Evolutionary conservation across 2,329 filamentous ascomycete genomes (phyloP).

Genomic region (Penicillium concentricum): DNA sequence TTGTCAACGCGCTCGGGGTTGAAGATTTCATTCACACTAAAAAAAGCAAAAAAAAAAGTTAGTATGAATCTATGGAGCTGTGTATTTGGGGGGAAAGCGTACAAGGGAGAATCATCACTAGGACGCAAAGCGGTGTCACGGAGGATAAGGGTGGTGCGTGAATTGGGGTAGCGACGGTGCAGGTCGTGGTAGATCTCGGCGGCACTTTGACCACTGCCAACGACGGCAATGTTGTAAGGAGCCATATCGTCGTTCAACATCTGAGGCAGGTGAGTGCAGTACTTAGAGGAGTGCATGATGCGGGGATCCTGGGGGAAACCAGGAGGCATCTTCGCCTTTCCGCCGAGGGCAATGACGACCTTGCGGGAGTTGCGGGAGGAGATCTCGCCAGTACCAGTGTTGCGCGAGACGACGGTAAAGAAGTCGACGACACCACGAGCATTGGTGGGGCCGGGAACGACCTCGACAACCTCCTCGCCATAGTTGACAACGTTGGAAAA

Average conservation of each 20-base stretch:
- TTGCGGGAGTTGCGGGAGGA: constrained; percentile 46
- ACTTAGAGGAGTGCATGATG: constrained; percentile 87
- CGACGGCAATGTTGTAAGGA: constrained; percentile 72
- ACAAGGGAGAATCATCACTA: constrained; percentile 96
- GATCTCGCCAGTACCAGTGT: constrained; percentile 50
- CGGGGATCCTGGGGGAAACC: constrained; percentile 67
- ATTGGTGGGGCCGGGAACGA: constrained; percentile 59
- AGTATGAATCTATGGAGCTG: neutral
- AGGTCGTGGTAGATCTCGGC: constrained; percentile 95
- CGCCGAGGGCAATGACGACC: constrained; percentile 65
- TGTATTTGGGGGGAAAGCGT: constrained; percentile 38
- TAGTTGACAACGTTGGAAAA: constrained; percentile 76
- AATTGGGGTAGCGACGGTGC: constrained; percentile 77
- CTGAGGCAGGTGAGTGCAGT: constrained; percentile 52
- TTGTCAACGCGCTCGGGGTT: constrained; percentile 80
- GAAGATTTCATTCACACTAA: constrained; percentile 91
- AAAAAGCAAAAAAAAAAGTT: neutral
- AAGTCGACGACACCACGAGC: constrained; percentile 55
- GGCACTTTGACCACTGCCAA: constrained; percentile 88
- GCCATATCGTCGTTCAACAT: constrained; percentile 40
- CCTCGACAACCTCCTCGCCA: constrained; percentile 70
- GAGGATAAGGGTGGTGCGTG: constrained; percentile 75
- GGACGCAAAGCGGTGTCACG: constrained; percentile 79
- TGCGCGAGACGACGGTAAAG: constrained; percentile 67
- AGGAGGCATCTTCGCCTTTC: constrained; percentile 68